Evolutionary conservation across 805 yeast species (phyloP).

Genomic region (Candida arabinofermentans): DNA sequence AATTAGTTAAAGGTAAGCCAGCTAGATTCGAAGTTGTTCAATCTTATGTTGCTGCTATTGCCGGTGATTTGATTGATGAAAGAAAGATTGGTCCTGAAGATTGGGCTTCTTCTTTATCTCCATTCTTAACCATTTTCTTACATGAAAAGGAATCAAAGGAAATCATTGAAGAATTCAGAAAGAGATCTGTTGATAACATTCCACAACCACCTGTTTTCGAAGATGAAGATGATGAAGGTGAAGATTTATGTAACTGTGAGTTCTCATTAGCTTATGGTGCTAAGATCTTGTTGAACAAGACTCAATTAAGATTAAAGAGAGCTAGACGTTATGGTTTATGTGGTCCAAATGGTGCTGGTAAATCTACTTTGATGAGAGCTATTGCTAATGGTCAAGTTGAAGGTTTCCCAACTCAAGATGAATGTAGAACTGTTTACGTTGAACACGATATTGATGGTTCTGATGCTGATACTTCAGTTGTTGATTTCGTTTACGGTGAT

Average conservation of each 20-base stretch:
- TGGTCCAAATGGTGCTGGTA: conserved; percentile 99
- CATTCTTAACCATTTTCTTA: conserved; percentile 93
- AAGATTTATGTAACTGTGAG: conserved; percentile 99
- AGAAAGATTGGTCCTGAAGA: conserved; percentile 88
- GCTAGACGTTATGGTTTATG: conserved; percentile 99
- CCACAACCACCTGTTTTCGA: conserved; percentile 90
- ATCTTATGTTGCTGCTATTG: conserved; percentile 88
- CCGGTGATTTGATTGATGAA: conserved; percentile 99
- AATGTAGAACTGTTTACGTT: conserved; percentile 98
- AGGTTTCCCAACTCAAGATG: conserved; percentile 99
- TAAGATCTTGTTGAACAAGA: conserved; percentile 98
- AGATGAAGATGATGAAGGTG: conserved; percentile 97
- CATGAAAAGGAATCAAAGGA: conserved; percentile 91
- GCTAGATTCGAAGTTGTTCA: conserved; percentile 75
- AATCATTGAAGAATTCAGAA: conserved; percentile 90
- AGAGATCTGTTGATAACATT: conserved; percentile 95
- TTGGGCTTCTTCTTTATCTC: conserved; percentile 86
- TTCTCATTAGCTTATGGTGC: conserved; percentile 99
- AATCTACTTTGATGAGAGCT: conserved; percentile 95
- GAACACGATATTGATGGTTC: conserved; percentile 99
- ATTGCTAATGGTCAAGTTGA: conserved; percentile 98
- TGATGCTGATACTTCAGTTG: conserved; percentile 92
- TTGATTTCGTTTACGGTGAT: conserved; percentile 85
- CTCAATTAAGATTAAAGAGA: conserved; percentile 98
- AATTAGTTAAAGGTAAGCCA: conserved; percentile 65